phyloP scores from a whole-genome alignment of 768 basidiomycete genomes.

The Boletus reticulatus region DNA sequence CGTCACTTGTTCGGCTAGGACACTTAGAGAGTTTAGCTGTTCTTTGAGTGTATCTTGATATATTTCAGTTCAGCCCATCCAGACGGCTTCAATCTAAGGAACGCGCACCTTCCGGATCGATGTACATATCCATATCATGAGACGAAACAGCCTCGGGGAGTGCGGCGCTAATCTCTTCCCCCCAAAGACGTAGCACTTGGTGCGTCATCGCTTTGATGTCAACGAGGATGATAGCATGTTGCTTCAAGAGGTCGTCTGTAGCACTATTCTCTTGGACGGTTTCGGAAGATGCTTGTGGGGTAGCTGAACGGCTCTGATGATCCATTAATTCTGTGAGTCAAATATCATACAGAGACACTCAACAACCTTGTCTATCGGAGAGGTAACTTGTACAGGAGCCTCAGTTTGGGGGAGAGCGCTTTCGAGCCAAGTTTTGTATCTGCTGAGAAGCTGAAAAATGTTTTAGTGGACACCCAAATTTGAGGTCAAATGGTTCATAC shows the following conservation, averaged over 20 bases:
- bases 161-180: slow-evolving; percentile 60
- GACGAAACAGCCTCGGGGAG: slow-evolving; percentile 45
- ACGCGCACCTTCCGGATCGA: slow-evolving; percentile 50
- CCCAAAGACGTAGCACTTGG: slow-evolving; percentile 61
- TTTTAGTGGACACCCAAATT: slow-evolving; percentile 1
- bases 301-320: slow-evolving; percentile 47
- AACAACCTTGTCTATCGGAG: slow-evolving; percentile 38
- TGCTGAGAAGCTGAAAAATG: slow-evolving; percentile 63
- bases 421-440: slow-evolving; percentile 81
- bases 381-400: slow-evolving; percentile 30
- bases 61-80: not conserved
- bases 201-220: slow-evolving; percentile 63
- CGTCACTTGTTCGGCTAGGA: slow-evolving; percentile 57
- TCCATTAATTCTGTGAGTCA: not conserved
- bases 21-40: slow-evolving; percentile 46
- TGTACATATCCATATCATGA: slow-evolving; percentile 34
- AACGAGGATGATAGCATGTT: slow-evolving; percentile 62
- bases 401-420: slow-evolving; percentile 47
- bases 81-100: not conserved
- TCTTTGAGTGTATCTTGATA: slow-evolving; percentile 53
- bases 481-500: slow-evolving; percentile 36
- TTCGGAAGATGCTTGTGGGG: slow-evolving; percentile 51
- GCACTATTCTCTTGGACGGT: slow-evolving; percentile 50
- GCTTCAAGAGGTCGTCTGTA: slow-evolving; percentile 65
- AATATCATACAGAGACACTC: slow-evolving; percentile 2